phyloP scores from a whole-genome alignment of 345 rosid species.

The Populus davidiana region DNA sequence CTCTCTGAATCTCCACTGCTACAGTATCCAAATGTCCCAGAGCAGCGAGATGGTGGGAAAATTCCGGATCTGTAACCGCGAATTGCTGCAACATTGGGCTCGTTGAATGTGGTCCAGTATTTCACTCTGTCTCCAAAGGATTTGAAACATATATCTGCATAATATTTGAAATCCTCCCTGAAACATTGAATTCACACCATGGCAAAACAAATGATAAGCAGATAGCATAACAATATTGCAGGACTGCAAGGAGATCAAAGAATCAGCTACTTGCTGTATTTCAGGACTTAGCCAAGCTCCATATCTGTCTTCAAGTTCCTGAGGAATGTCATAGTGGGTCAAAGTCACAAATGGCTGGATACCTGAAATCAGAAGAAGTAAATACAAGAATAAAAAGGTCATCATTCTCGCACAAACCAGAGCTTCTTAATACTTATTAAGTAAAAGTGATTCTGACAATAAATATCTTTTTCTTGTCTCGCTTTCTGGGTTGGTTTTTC shows the following conservation, averaged over 20 bases:
- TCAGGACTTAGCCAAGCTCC: constrained; percentile 70
- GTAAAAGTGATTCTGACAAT: neutral
- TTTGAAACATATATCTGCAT: constrained; percentile 52
- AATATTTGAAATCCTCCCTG: constrained; percentile 63
- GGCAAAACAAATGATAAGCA: neutral
- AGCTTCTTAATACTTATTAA: no score
- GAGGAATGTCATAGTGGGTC: constrained; percentile 71
- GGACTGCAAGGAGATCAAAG: neutral
- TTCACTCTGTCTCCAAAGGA: constrained; percentile 59
- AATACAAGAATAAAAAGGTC: neutral
- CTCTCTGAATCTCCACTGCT: constrained; percentile 43
- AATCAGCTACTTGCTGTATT: constrained; percentile 39
- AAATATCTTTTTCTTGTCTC: neutral
- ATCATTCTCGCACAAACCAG: no score
- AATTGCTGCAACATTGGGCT: constrained; percentile 51
- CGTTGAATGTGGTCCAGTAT: constrained; percentile 61
- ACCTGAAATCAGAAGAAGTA: constrained; percentile 41
- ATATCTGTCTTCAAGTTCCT: constrained; percentile 66
- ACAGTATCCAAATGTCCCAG: constrained; percentile 54
- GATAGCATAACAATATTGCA: neutral
- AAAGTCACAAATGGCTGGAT: constrained; percentile 75
- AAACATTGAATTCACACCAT: neutral
- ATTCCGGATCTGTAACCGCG: constrained; percentile 49
- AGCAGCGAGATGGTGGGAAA: constrained; percentile 62
- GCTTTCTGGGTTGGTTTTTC: neutral